Base-by-base conservation (phyloP, 2,329 filamentous ascomycete genomes). In the Beauveria pseudobassiana region DNA sequence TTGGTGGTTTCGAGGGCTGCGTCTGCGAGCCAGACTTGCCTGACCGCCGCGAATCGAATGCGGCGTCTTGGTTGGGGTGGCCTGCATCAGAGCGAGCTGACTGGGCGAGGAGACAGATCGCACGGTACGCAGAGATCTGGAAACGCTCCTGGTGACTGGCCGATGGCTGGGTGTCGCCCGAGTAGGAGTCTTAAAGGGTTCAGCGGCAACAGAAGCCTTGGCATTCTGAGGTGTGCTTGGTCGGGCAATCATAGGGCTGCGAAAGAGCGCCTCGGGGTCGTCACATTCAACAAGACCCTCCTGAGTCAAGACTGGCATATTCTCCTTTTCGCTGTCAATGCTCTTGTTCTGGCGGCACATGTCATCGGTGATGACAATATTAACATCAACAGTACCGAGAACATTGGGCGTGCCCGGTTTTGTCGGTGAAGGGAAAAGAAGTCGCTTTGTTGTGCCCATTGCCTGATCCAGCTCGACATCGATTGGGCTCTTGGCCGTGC, bases 401-500 rank as follows among this genome's bases (percentile, higher is more conserved):
- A 83, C 81, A 69, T 86, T 90, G 1, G 81, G 75, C 51, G 84
- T 78, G 42, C 82, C 83, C 34, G 85, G 82, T 65, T 88, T 88
- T 49, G 86, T 81, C 2, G 90, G 90, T 0, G 89, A 92, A 1
- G 90, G 88, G 69, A 95, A 95, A 1, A 95, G 78, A 2, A 93
- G 74, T 62, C 91, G 81, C 63, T 88, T 82, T 0, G 88, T 92
- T 57, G 71, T 75, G 40, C 82, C 84, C 20, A 80, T 72, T 14
- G 75, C 73, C n/a, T 76, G 72, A 59, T 78, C 73, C 55, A 82
- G 75, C 40, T 80, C 78, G 56, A 78, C 67, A 46, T 82, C 77
- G 40, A 87, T 83, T 18, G 85, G 84, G 66, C 80, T 86, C 54
- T 82, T 75, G 18, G 77, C 80, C 34, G 82, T 84, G 51, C 84